phyloP scores from a whole-genome alignment of 257 asterid genomes.

The Jaltomata sinuosa region DNA sequence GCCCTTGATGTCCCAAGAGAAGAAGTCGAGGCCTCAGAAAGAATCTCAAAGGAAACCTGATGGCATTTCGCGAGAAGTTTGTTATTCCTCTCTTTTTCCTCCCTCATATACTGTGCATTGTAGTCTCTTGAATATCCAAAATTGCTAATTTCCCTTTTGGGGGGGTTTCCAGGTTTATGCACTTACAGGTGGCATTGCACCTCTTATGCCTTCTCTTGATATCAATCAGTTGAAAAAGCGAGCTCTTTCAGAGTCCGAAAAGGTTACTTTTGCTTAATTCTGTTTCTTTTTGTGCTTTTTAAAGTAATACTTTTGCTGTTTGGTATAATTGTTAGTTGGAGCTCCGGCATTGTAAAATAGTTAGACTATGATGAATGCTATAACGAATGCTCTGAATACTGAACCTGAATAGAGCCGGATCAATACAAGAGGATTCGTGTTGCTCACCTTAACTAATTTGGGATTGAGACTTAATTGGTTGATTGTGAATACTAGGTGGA shows the following conservation, averaged over 20 bases:
- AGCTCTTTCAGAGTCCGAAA: slow-evolving; percentile 65
- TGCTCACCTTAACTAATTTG: background rate
- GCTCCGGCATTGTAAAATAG: background rate
- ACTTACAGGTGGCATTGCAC: slow-evolving; percentile 88
- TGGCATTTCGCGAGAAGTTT: slow-evolving; percentile 94
- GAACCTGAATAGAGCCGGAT: background rate
- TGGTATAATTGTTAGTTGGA: background rate
- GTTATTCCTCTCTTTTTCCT: background rate
- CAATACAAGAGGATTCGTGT: background rate
- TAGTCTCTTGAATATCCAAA: background rate
- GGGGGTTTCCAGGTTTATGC: slow-evolving; percentile 63
- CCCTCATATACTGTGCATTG: background rate
- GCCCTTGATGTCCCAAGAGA: slow-evolving; percentile 39
- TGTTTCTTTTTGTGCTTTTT: background rate
- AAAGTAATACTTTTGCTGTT: background rate
- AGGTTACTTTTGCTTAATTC: slow-evolving; percentile 31
- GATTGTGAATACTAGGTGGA: background rate
- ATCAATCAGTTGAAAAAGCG: slow-evolving; percentile 64
- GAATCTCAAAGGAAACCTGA: slow-evolving; percentile 98
- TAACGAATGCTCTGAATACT: background rate
- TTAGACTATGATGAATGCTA: background rate
- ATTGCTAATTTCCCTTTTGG: slow-evolving; percentile 6
- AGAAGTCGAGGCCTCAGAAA: slow-evolving; percentile 81
- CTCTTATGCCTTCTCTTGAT: slow-evolving; percentile 83
- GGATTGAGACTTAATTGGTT: background rate